These are phyloP conservation scores for Chalaropsis thielavioides DNA, from an alignment of 2,329 filamentous ascomycete species.

Conservation along the genomic window DNA sequence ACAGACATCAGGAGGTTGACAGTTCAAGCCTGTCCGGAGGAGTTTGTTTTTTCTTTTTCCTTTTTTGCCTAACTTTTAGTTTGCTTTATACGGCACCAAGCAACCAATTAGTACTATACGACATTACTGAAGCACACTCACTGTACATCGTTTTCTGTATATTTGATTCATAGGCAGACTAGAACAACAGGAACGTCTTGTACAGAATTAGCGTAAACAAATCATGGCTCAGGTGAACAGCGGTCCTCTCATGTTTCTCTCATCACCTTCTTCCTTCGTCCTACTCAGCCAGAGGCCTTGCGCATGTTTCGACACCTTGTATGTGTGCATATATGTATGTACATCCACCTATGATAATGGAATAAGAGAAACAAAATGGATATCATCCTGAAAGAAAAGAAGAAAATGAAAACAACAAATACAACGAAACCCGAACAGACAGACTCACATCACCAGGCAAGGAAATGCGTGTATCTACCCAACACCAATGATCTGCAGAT, in stretches of 20 bases:
- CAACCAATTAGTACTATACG: not conserved
- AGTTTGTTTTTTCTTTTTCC: not conserved
- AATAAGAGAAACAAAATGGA: slow-evolving; percentile 5
- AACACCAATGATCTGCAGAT: no score
- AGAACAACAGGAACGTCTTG: not conserved
- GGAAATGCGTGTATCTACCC: no score
- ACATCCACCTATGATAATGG: not conserved
- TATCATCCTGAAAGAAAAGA: not conserved
- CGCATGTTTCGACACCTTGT: not conserved
- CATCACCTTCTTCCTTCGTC: not conserved
- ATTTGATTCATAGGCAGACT: no score
- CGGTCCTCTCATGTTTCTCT: not conserved
- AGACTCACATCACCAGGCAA: no score
- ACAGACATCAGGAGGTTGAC: not conserved
- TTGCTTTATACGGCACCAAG: not conserved
- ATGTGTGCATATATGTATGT: not conserved
- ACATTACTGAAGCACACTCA: not conserved
- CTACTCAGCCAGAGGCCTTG: no score
- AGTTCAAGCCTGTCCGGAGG: slow-evolving; percentile 6
- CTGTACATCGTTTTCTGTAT: not conserved
- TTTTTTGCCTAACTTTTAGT: not conserved
- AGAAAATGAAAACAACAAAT: not conserved
- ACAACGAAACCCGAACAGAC: no score
- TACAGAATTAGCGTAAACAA: not conserved
- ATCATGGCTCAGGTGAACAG: not conserved